Percentiles rank a stretch among this genome's conserved stretches.
Conservation (phyloP, 2,329 filamentous ascomycete genomes). For the Fusarium robinianum region DNA sequence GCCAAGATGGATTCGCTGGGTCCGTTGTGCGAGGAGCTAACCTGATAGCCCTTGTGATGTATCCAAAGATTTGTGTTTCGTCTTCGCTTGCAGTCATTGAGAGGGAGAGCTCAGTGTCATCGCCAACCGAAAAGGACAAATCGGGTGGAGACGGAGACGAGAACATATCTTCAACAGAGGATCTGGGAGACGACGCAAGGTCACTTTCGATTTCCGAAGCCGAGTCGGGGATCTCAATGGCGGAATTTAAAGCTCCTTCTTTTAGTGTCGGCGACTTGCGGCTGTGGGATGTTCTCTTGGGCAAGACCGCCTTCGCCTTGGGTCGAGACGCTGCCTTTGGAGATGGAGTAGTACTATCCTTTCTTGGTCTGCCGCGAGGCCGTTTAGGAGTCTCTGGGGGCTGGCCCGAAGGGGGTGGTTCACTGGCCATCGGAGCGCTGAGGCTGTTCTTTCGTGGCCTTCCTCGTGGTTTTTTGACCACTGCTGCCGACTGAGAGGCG, state of each 20-base stretch:
- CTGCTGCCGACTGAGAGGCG: conserved; percentile 6
- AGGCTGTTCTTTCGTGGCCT: conserved; percentile 41
- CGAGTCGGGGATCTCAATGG: conserved; percentile 58
- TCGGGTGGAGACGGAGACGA: conserved; percentile 51
- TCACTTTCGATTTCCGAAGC: conserved; percentile 46
- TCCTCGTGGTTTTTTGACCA: conserved; percentile 39
- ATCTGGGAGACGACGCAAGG: conserved; percentile 40
- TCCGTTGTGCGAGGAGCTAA: conserved; percentile 55
- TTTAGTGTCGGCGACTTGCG: conserved; percentile 24
- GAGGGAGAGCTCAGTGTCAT: conserved; percentile 52
- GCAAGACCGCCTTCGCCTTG: conserved; percentile 12
- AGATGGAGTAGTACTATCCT: conserved; percentile 31
- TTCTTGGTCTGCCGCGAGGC: conserved; percentile 49
- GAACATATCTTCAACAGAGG: conserved; percentile 46
- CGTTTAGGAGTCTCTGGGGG: conserved; percentile 42
- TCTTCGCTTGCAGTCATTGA: conserved; percentile 45
- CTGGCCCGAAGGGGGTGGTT: conserved; percentile 44
- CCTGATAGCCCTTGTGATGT: conserved; percentile 60
- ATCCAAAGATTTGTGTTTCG: conserved; percentile 52
- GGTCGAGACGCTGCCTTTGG: conserved; percentile 2
- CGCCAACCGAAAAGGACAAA: conserved; percentile 49
- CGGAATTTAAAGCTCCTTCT: conserved; percentile 17
- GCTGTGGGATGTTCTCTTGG: conserved; percentile 12
- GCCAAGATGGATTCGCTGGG: conserved; percentile 67
- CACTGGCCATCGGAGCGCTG: conserved; percentile 33